Evolutionary conservation across 306 rosid species (phyloP), one percentile per base, ranked within the genome.

Genomic region (Dryas octopetala): DNA sequence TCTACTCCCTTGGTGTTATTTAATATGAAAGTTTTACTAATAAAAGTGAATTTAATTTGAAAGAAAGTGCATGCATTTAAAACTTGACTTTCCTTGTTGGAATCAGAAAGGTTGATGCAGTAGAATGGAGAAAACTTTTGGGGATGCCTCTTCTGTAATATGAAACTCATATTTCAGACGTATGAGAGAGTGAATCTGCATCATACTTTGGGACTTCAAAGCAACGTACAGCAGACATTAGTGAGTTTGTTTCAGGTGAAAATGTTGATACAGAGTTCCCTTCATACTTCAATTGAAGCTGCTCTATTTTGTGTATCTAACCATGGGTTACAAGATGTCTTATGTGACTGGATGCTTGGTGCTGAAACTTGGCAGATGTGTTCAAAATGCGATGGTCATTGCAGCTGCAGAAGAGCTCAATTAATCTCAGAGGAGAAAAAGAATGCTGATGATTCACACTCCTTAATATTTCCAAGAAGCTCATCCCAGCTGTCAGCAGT

Each of bases 311-410:
- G 52, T 80, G 80, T 66, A 59, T 81, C 71, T 83, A 83, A 86
- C 76, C 70, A 78, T 81, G 84, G 86, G 79, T 78, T 83, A 76
- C 74, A 76, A 61, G 77, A 79, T 82, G 46, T 78, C 83, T 80
- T 58, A 16, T 75, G 90, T 86, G 89, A 88, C 50, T 66, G 81
- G 85, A 76, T 86, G 85, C 85, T 81, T 79, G 85, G 85, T 86
- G 77, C 84, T 83, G 85, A 82, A 91, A 86, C 83, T 83, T 87
- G 91, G 86, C 91, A 88, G 97, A 92, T 88, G 81, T 87, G 88
- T 85, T 67, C 80, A 46, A 87, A 87, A 74, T 80, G 93, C 72
- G 76, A 76, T 66, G 85, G 77, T 44, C 69, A 58, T 75, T 80
- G 80, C 75, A 76, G 88, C 88, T 86, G 86, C 86, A 79, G 81